A percentile compares a stretch with the other conserved stretches of the same genome.
These are phyloP conservation scores for Daldinia vernicosa DNA, from an alignment of 495 filamentous ascomycete genomes.

Conservation along the genomic window DNA sequence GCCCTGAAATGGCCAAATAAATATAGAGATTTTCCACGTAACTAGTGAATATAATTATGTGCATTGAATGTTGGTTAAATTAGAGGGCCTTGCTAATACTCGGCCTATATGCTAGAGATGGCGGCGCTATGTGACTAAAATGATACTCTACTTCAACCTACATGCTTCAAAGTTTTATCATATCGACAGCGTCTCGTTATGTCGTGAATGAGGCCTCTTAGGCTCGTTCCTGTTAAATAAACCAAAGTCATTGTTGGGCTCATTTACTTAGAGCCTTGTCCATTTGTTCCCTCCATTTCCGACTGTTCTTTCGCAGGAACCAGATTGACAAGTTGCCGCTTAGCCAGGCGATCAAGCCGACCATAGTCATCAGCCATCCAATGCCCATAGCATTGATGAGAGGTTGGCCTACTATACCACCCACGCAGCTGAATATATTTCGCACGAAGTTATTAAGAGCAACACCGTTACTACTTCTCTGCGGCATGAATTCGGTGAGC, in stretches of 20 bases:
- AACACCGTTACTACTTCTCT: conserved; percentile 73
- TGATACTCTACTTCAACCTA: not conserved
- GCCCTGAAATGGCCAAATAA: conserved; percentile 1
- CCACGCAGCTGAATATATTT: conserved; percentile 86
- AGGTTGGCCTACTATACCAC: conserved; percentile 76
- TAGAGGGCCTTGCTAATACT: not conserved
- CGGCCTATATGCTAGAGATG: not conserved
- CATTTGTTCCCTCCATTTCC: conserved; percentile 75
- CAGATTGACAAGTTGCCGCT: conserved; percentile 65
- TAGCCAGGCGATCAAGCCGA: conserved; percentile 71
- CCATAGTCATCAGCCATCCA: conserved; percentile 87
- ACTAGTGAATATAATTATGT: not conserved
- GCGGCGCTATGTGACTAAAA: not conserved
- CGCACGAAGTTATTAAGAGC: conserved; percentile 88
- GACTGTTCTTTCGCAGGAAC: conserved; percentile 70
- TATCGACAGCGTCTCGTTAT: conserved; percentile 8
- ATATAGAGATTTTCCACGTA: not conserved
- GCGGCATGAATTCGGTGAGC: conserved; percentile 91
- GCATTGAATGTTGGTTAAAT: not conserved
- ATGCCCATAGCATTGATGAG: conserved; percentile 84
- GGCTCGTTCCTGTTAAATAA: not conserved
- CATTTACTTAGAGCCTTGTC: conserved; percentile 52
- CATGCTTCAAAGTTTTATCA: not conserved
- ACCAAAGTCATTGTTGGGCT: not conserved
- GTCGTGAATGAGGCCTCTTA: not conserved